phyloP scores from a whole-genome alignment of 768 basidiomycete species.

The Kwoniella sp. region DNA sequence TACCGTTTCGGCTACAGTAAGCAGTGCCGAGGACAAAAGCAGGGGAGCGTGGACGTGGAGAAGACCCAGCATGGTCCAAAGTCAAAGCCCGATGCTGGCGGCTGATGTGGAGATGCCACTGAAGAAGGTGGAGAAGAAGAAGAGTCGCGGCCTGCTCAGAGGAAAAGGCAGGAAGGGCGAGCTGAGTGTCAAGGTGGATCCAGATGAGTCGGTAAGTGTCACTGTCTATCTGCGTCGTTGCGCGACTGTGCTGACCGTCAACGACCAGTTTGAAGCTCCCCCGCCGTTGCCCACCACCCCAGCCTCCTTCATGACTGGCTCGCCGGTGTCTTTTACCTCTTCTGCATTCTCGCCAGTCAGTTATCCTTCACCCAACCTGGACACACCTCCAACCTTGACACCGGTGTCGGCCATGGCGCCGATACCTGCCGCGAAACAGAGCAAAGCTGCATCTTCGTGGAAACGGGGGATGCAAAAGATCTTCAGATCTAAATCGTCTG shows the following conservation, averaged over 20 bases:
- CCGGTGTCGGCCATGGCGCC: too few species aligned
- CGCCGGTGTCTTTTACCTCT: slow-evolving; percentile 14
- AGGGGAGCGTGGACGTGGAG: slow-evolving; percentile 16
- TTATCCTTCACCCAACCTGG: slow-evolving; percentile 17
- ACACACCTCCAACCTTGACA: not conserved
- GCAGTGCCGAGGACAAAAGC: not conserved
- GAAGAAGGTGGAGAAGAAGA: slow-evolving; percentile 26
- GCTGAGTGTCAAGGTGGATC: slow-evolving; percentile 25
- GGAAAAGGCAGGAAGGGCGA: slow-evolving; percentile 40
- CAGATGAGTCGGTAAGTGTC: slow-evolving; percentile 28
- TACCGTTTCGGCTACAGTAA: not conserved
- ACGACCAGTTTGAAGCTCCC: slow-evolving; percentile 21
- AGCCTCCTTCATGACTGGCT: slow-evolving; percentile 23
- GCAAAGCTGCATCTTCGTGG: slow-evolving; percentile 29
- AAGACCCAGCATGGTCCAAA: slow-evolving; percentile 10
- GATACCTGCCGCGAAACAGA: not conserved
- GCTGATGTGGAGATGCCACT: slow-evolving; percentile 3
- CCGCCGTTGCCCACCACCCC: slow-evolving; percentile 37
- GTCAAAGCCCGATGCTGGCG: not conserved
- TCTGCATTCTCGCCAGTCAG: slow-evolving; percentile 15
- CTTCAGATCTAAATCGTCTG: slow-evolving; percentile 40
- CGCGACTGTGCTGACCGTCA: not conserved
- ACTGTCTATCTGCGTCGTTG: not conserved
- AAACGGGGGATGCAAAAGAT: slow-evolving; percentile 38
- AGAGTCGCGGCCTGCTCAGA: slow-evolving; percentile 24